Base-by-base conservation (phyloP, 2,329 filamentous ascomycete species). In the Cadophora malorum region DNA sequence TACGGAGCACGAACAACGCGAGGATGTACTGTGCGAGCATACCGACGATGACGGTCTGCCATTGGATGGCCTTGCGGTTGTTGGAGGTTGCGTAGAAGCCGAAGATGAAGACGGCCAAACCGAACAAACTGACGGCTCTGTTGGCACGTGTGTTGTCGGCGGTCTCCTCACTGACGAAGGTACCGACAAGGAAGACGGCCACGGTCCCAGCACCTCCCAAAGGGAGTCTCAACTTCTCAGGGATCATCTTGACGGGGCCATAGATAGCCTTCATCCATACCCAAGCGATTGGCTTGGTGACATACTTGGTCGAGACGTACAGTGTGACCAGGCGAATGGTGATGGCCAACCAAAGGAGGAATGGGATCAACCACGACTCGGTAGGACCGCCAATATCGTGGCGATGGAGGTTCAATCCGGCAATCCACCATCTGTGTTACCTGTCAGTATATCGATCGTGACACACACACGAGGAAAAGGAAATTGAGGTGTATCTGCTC, bases 11-110 rank as follows among this genome's bases (percentile, higher is more conserved):
- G 75, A 97, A 97, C 14, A 97, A 84, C 4, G 93, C 94, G 71
- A 97, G 86, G 76, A 97, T 84, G 80, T 94, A 97, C 79, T 97
- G 94, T 12, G 90, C 84, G 52, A 97, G 83, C 90, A 97, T 96
- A 69, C 94, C 94, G 47, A 91, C 92, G 69, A 97, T 92, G 73
- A 97, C 91, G 1, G 91, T 92, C 76, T 91, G 90, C 90, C 90
- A 94, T 72, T 88, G 85, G 73, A 91, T 83, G 45, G 76, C 78
- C 67, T 77, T 88, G 73, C 91, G 87, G 78, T 94, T 85, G 67
- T 83, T 86, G 50, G 93, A 97, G 0, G 92, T 96, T 16, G 77
- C 75, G 80, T 86, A 96, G 72, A 97, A 88, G 0, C 79, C 67
- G 67, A 80, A 81, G 72, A 97, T 82, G 79, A 95, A 90, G 66